Evolutionary conservation across 495 filamentous ascomycete species (phyloP).

Genomic region (Hapsidospora chrysogenum): DNA sequence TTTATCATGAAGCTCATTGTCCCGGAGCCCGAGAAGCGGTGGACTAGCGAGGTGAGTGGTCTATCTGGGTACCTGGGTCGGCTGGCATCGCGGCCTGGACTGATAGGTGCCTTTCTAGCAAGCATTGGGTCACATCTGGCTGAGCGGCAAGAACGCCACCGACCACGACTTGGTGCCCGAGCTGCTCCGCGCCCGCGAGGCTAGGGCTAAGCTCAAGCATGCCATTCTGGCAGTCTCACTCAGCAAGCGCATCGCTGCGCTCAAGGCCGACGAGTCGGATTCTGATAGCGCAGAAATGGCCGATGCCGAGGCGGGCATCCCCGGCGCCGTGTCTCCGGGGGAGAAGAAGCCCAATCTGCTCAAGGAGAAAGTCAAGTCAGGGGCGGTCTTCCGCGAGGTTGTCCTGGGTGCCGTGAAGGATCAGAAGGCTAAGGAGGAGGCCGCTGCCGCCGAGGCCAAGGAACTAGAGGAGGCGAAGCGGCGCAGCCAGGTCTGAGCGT

Average conservation of each 20-base stretch:
- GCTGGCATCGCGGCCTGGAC: too few relatives aligned
- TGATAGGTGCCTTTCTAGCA: too few relatives aligned
- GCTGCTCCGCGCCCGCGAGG: constrained; percentile 75
- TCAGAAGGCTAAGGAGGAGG: constrained; percentile 74
- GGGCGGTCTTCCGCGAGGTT: constrained; percentile 93
- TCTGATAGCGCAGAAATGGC: constrained; percentile 49
- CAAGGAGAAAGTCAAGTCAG: constrained; percentile 48
- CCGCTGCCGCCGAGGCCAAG: constrained; percentile 45
- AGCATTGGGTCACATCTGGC: constrained; percentile 75
- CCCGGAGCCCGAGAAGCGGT: constrained; percentile 58
- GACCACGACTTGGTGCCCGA: constrained; percentile 96
- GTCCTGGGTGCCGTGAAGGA: constrained; percentile 92
- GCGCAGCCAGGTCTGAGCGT: constrained; percentile 20
- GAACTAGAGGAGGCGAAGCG: constrained; percentile 25
- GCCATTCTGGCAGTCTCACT: constrained; percentile 97
- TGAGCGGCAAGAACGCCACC: constrained; percentile 75
- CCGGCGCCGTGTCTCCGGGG: not conserved
- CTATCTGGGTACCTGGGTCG: too few relatives aligned
- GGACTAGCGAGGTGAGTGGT: constrained; percentile 58
- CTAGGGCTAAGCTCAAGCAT: constrained; percentile 73
- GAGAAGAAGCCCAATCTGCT: constrained; percentile 45
- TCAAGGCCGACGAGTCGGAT: constrained; percentile 92
- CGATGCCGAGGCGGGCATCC: constrained; percentile 19
- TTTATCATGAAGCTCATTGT: constrained; percentile 79
- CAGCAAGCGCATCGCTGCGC: constrained; percentile 87